Base-by-base conservation (phyloP, 2,329 filamentous ascomycete genomes). In the Fusarium neocosmosporiellum region DNA sequence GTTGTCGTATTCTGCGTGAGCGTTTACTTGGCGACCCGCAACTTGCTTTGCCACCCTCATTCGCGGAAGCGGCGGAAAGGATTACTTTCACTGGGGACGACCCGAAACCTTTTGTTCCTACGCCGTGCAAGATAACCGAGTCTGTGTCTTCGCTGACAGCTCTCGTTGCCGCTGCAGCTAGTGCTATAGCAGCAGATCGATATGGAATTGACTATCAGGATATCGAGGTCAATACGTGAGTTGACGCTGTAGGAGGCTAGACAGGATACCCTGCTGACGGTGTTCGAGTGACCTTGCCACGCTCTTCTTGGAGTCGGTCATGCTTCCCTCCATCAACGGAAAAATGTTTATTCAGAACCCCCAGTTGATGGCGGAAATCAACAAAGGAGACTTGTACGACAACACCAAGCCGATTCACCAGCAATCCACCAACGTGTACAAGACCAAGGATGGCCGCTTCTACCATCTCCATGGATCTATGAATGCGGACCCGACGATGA, bases 101-200 rank as follows among this genome's bases (percentile, higher is more conserved):
- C 10, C 9, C 65, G 18, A 57, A 61, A 29, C 67, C 67, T 13
- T 70, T 70, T 37, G 54, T 70, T 33, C 67, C 65, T 7, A 70
- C 67, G 22, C 67, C 67, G 1, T 70, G 65, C 46, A 70, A 67
- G 50, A 70, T 70, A 10, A 70, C 67, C 14, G 67, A 70, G 60
- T 70, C 67, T 7, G 24, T 27, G 4, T 67, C 67, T 36, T 48
- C 67, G 7, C 34, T 70, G 14, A 64, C 55, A 34, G 67, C 37
- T 5, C 67, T 70, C 8, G 59, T 70, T 31, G 67, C 67, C 11
- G 54, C 67, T 16, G 53, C 53, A 27, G 53, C 33, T 5, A 55
- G 53, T n/a, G 53, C 53, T 8, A 20, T 55, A 10, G 53, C 53
- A 37, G 33, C 33, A 37, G 53, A 36, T 24, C 31, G 53, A 27